Conservation (phyloP, 306 rosid genomes). For the Trichosanthes cucumerina region DNA sequence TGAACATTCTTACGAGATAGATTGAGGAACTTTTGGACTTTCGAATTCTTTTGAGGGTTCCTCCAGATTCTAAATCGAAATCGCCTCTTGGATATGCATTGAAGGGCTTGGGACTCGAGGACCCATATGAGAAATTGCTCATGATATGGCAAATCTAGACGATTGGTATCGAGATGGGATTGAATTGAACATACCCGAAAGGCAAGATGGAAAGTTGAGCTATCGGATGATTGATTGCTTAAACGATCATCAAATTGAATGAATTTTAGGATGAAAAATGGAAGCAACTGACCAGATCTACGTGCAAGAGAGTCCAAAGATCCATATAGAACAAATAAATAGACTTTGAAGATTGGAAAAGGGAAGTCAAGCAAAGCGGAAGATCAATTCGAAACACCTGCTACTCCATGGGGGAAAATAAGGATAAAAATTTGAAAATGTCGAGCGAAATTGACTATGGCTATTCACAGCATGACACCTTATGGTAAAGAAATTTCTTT, state of each 20-base stretch:
- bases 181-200: slow-evolving; percentile 6
- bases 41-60: slow-evolving; percentile 30
- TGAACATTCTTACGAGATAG: slow-evolving; percentile 49
- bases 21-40: slow-evolving; percentile 33
- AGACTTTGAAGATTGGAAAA: neutral
- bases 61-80: slow-evolving; percentile 71
- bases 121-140: slow-evolving; percentile 48
- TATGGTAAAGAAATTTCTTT: too few relatives aligned
- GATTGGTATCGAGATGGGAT: neutral
- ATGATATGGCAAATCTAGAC: slow-evolving; percentile 17
- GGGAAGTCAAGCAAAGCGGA: neutral
- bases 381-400: neutral
- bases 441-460: too few relatives aligned
- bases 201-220: neutral
- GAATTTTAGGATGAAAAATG: neutral
- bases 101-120: slow-evolving; percentile 50
- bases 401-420: neutral
- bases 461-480: too few relatives aligned
- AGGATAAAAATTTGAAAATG: neutral
- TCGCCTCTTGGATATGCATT: slow-evolving; percentile 44
- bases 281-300: neutral
- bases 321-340: neutral
- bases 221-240: neutral
- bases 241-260: neutral
- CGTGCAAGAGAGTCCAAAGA: neutral